Percentiles rank a stretch among this genome's conserved stretches.
phyloP scores from a whole-genome alignment of 1,139 yeast species.

The Candida dubliniensis region DNA sequence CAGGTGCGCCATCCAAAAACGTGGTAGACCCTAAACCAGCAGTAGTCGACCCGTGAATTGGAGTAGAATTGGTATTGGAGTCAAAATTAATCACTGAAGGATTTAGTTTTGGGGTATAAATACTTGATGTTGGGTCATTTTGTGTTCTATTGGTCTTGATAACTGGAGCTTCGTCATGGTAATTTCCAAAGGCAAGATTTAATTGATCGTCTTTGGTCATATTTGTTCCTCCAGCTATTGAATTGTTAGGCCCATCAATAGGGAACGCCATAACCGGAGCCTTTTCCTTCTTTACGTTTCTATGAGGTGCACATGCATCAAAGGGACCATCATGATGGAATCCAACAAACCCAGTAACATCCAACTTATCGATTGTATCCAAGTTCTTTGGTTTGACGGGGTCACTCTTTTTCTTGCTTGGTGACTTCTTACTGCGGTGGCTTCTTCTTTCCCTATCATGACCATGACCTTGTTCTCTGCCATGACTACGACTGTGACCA shows the following conservation, averaged over 20 bases:
- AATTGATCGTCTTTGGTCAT: constrained; percentile 54
- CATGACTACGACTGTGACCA: constrained; percentile 1
- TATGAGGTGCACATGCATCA: constrained; percentile 96
- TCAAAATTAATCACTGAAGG: constrained; percentile 68
- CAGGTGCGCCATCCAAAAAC: constrained; percentile 95
- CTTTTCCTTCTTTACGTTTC: constrained; percentile 75
- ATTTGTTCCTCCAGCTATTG: constrained; percentile 64
- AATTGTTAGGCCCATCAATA: constrained; percentile 88
- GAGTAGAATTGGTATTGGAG: constrained; percentile 63
- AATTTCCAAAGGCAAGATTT: constrained; percentile 62
- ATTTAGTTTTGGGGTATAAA: constrained; percentile 44
- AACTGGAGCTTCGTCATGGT: constrained; percentile 25
- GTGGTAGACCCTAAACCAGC: constrained; percentile 91
- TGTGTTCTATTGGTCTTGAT: constrained; percentile 14
- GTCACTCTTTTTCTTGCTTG: constrained; percentile 41
- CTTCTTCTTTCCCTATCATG: constrained; percentile 1
- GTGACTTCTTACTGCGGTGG: constrained; percentile 24
- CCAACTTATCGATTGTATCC: constrained; percentile 92
- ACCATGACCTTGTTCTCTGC: constrained; percentile 1
- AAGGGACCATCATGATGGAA: constrained; percentile 99
- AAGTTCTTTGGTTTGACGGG: constrained; percentile 57
- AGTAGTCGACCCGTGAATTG: constrained; percentile 82
- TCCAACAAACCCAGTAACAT: constrained; percentile 95
- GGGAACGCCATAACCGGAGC: constrained; percentile 98
- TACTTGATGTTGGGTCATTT: constrained; percentile 22